A percentile compares a stretch with the other conserved stretches of the same genome.
Evolutionary conservation across 768 basidiomycete genomes (phyloP).

Genomic region (Tricholoma sp.): DNA sequence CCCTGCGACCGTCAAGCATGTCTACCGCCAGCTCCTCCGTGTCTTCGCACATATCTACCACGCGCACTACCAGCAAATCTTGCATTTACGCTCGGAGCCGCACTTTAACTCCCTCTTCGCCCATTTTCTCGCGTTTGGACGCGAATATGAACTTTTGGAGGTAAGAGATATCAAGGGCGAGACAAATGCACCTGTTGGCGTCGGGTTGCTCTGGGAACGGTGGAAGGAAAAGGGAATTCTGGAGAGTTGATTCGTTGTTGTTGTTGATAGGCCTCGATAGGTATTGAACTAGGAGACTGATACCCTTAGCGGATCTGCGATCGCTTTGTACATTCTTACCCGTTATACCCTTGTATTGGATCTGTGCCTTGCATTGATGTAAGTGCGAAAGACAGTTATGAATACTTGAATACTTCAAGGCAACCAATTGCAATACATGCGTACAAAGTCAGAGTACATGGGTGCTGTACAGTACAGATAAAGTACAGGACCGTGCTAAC

Average conservation of each 20-base stretch:
- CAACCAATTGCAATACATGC: no score
- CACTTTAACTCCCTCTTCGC: conserved; percentile 98
- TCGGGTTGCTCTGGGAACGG: conserved; percentile 79
- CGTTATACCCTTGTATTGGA: background rate
- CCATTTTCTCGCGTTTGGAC: conserved; percentile 94
- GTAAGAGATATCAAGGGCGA: conserved; percentile 82
- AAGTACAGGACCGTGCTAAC: no score
- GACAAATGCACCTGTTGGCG: conserved; percentile 55
- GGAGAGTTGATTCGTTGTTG: conserved; percentile 30
- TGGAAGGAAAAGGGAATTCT: conserved; percentile 84
- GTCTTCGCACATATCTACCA: conserved; percentile 98
- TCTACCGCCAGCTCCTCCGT: conserved; percentile 94
- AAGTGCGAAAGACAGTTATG: background rate
- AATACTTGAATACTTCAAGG: background rate
- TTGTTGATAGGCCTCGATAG: no score
- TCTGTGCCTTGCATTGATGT: background rate
- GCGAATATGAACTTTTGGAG: conserved; percentile 88
- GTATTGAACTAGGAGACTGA: background rate
- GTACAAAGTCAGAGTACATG: no score
- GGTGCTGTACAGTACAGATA: no score
- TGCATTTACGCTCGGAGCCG: conserved; percentile 90
- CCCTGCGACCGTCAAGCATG: conserved; percentile 85
- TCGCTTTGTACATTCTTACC: background rate
- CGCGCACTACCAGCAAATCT: conserved; percentile 85
- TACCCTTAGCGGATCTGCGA: background rate